Percentiles rank a stretch among this genome's conserved stretches.
These are phyloP conservation scores for Solanum pinnatisectum DNA, from an alignment of 257 asterid genomes.

Conservation along the genomic window DNA sequence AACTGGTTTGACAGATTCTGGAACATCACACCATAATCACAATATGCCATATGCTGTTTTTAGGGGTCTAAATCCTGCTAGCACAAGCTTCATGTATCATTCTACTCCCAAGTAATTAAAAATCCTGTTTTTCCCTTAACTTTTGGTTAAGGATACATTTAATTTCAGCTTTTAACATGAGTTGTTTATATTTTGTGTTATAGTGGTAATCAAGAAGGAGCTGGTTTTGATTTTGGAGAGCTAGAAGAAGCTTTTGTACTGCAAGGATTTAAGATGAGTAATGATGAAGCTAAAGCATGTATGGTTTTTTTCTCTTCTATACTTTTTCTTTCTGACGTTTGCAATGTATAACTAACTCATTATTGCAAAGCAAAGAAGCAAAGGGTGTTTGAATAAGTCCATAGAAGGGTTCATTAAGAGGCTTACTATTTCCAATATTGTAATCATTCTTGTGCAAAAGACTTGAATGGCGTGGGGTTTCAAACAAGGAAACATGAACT, in stretches of 20 bases:
- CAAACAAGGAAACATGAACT: slow-evolving; percentile 58
- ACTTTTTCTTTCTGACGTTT: slow-evolving; percentile 39
- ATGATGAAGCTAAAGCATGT: slow-evolving; percentile 77
- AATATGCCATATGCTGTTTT: slow-evolving; percentile 49
- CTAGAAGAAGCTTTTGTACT: slow-evolving; percentile 81
- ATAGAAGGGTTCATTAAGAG: background rate
- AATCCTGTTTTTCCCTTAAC: background rate
- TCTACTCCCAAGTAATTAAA: background rate
- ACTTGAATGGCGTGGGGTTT: slow-evolving; percentile 66
- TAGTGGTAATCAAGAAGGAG: slow-evolving; percentile 47
- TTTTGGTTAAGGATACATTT: background rate
- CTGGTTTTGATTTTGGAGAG: slow-evolving; percentile 83
- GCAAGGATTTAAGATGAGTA: slow-evolving; percentile 50
- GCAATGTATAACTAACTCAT: slow-evolving; percentile 21
- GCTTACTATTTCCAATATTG: slow-evolving; percentile 40
- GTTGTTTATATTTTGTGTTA: background rate
- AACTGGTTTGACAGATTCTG: slow-evolving; percentile 34
- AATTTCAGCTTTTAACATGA: slow-evolving; percentile 9
- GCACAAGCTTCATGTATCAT: slow-evolving; percentile 44
- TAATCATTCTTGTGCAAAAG: slow-evolving; percentile 55
- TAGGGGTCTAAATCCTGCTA: slow-evolving; percentile 40
- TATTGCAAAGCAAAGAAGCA: background rate
- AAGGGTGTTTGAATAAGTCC: slow-evolving; percentile 34
- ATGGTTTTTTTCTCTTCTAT: slow-evolving; percentile 5
- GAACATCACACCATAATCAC: slow-evolving; percentile 16